Evolutionary conservation across 2,329 filamentous ascomycete species (phyloP), one percentile per base, ranked within the genome.

Genomic region (Fusarium sp.): DNA sequence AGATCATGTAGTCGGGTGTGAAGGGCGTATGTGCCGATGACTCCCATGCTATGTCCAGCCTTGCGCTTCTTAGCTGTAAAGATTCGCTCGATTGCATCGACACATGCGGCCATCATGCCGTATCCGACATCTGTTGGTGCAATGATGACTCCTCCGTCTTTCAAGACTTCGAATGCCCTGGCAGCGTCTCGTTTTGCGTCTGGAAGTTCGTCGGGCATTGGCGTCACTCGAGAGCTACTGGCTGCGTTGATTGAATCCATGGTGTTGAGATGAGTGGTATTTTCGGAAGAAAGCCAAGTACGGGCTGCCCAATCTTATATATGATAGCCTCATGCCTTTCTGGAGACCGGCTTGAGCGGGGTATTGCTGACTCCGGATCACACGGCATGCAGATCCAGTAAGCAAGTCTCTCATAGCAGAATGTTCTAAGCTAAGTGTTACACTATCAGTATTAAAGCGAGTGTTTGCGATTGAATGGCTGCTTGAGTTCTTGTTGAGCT

Each of bases 371-470:
- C n/a, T n/a, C 16, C 49, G 49, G 49, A 53, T 31, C 26, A 1
- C 16, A 53, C 49, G 49, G 37, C 37, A 53, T 26, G 49, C 26
- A 31, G 38, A 53, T 53, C 47, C 4, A 16, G 29, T 31, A 31
- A 31, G 29, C 29, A 15, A 4, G 15, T 4, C 13, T 31, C 29
- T 4, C 6, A 31, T 5, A 31, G n/a, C 29, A 15, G 29, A 4
- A 31, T 16, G 2, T 31, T 13, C 29, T 10, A 16, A 8, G 29
- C n/a, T n/a, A n/a, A n/a, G n/a, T n/a, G n/a, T n/a, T n/a, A n/a
- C n/a, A n/a, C n/a, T n/a, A n/a, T n/a, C n/a, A n/a, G n/a, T n/a
- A n/a, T n/a, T n/a, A n/a, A n/a, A n/a, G n/a, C n/a, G n/a, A n/a
- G n/a, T n/a, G n/a, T n/a, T n/a, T n/a, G n/a, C n/a, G n/a, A n/a